Evolutionary conservation across 2,329 filamentous ascomycete species (phyloP), one percentile per base, ranked within the genome.

Genomic region (Fusarium floridanum): DNA sequence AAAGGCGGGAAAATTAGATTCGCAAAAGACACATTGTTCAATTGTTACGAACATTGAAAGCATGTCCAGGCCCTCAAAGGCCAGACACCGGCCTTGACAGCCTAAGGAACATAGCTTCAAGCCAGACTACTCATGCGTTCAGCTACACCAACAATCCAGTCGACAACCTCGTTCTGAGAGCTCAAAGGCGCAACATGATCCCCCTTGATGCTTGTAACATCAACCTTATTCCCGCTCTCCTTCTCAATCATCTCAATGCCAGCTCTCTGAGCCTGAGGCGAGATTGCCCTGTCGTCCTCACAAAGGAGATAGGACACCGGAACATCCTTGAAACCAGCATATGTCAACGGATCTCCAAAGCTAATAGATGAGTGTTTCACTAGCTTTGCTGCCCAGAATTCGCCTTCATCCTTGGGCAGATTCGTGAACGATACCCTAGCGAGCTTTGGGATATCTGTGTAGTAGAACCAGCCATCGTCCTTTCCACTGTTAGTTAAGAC

Each of bases 281-380:
- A 16, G 24, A 63, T 65, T 14, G 66, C 16, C 16, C 29, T 53
- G 67, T 86, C 84, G 0, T 80, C 68, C 53, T 83, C 81, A 43
- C 81, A 82, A 14, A 86, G 3, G 10, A 86, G 73, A 67, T 83
- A 86, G 1, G 81, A 85, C 4, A 83, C 82, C 0, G 82, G 82
- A 2, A 85, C 76, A 39, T 85, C 79, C 64, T 82, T 83, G 68
- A 85, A 86, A 0, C 83, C 84, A 3, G 81, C 67, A 71, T 86
- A 79, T 2, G 82, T 84, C 45, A 86, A 68, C 4, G 76, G 70
- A 22, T 77, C 78, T 0, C 53, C 64, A 69, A 86, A 86, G 53
- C 78, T 80, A 12, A 76, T 66, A 10, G 77, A 70, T 0, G 82
- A 84, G 57, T 86, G 85, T 14, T 60, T 60, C 16, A 29, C 66